Evolutionary conservation across 192 early-diverging fungal genomes (phyloP).

Genomic region (Podila epicladia): DNA sequence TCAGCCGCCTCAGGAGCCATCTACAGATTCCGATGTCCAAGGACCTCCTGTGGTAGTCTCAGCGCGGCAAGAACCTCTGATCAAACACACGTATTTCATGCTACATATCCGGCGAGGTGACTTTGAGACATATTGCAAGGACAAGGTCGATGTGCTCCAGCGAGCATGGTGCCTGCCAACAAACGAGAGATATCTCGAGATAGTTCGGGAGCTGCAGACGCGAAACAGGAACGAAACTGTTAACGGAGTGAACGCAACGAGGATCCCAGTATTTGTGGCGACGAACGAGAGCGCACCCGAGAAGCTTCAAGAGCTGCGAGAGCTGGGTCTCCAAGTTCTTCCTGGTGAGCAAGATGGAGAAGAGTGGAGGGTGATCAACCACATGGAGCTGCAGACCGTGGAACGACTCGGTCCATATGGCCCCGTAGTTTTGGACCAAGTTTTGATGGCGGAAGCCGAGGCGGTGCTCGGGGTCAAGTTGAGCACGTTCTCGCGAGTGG

Average conservation of each 20-base stretch:
- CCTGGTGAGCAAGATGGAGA: not conserved
- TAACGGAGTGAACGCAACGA: not conserved
- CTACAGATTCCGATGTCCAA: too few relatives aligned
- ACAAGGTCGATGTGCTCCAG: not conserved
- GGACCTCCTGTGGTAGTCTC: not conserved
- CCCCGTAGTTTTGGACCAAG: constrained; percentile 1
- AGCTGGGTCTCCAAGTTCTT: not conserved
- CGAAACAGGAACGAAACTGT: too few relatives aligned
- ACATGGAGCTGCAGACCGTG: constrained; percentile 3
- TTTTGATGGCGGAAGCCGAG: constrained; percentile 7
- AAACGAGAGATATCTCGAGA: not conserved
- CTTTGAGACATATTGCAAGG: constrained; percentile 11
- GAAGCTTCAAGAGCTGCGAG: not conserved
- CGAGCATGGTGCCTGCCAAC: not conserved
- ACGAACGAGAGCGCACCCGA: constrained; percentile 7
- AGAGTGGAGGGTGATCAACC: constrained; percentile 5
- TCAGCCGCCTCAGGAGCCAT: too few relatives aligned
- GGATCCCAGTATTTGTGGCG: constrained; percentile 7
- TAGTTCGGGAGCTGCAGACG: not conserved
- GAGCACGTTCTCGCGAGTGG: constrained; percentile 18
- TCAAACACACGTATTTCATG: constrained; percentile 10
- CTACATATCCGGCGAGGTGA: constrained; percentile 9
- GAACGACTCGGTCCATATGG: constrained; percentile 6
- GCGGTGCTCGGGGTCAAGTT: constrained; percentile 7
- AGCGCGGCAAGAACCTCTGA: not conserved